Evolutionary conservation across 257 asterid species (phyloP).

Genomic region (Striga asiatica): DNA sequence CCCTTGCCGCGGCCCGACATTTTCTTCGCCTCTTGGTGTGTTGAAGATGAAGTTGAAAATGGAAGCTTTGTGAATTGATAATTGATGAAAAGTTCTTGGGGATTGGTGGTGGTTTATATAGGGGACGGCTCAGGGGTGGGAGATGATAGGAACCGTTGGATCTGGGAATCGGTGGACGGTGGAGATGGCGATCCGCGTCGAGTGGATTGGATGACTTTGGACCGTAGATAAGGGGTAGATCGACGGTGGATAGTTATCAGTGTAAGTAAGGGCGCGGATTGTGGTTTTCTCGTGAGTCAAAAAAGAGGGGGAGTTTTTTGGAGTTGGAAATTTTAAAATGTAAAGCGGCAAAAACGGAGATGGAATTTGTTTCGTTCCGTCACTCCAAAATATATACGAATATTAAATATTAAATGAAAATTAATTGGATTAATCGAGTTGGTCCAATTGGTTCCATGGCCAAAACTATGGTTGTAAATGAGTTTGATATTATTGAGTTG

Average conservation of each 20-base stretch:
- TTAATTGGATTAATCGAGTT: no score
- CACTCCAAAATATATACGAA: neutral
- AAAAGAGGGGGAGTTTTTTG: neutral
- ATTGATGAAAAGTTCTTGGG: neutral
- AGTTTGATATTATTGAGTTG: no score
- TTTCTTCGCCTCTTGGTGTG: neutral
- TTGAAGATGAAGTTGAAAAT: neutral
- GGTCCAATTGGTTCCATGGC: no score
- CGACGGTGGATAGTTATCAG: neutral
- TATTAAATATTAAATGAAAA: no score
- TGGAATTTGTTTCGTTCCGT: neutral
- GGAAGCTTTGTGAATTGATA: neutral
- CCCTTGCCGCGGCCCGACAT: conserved; percentile 55
- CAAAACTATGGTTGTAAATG: neutral
- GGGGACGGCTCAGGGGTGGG: neutral
- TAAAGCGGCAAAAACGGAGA: conserved; percentile 4
- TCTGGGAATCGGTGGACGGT: conserved; percentile 10
- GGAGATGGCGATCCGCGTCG: conserved; percentile 14
- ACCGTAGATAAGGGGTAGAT: conserved; percentile 17
- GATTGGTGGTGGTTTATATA: conserved; percentile 6
- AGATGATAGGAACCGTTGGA: conserved; percentile 16
- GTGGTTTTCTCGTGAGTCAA: conserved; percentile 18
- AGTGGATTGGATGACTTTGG: neutral
- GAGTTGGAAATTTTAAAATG: neutral
- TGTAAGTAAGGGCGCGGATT: conserved; percentile 4